Evolutionary conservation across 2,329 filamentous ascomycete species (phyloP).

Genomic region (Fonsecaea pugnacius): DNA sequence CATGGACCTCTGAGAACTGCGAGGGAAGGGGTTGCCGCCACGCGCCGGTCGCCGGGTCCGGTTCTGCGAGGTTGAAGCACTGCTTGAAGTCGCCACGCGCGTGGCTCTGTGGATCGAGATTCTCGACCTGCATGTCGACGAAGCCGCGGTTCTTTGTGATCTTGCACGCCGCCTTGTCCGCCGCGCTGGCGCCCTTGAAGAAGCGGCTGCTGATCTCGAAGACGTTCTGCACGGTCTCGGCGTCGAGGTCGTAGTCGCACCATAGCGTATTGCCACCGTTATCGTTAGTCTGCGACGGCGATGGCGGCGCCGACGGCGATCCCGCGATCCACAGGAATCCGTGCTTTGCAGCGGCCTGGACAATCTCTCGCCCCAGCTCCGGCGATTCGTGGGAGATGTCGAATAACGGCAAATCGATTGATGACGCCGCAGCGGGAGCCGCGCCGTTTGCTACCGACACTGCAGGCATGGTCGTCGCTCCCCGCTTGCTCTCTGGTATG

Average conservation of each 20-base stretch:
- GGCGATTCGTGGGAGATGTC: conserved; percentile 70
- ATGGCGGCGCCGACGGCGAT: too few relatives aligned
- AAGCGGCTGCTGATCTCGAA: conserved; percentile 20
- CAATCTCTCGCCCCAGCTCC: conserved; percentile 66
- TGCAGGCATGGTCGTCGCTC: conserved; percentile 11
- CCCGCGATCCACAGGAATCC: conserved; percentile 82
- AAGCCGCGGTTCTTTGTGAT: conserved; percentile 73
- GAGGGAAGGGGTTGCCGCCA: conserved; percentile 74
- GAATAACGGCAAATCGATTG: conserved; percentile 71
- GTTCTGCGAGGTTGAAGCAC: conserved; percentile 91
- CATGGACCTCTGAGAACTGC: conserved; percentile 63
- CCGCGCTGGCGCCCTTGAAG: conserved; percentile 15
- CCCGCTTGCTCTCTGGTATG: too few relatives aligned
- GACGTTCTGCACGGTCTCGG: conserved; percentile 11
- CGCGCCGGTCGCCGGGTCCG: conserved; percentile 60
- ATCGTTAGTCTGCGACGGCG: background rate
- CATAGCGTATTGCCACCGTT: too few relatives aligned
- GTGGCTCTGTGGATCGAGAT: conserved; percentile 80
- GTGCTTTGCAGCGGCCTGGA: conserved; percentile 78
- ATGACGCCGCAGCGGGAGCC: conserved; percentile 4
- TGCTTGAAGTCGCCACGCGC: conserved; percentile 86
- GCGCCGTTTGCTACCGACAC: conserved; percentile 16
- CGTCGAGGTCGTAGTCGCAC: conserved; percentile 21
- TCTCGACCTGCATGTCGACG: conserved; percentile 85
- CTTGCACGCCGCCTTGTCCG: conserved; percentile 19